These are phyloP conservation scores for Austroboletus eburneus DNA, from an alignment of 768 basidiomycete genomes.

Conservation along the genomic window DNA sequence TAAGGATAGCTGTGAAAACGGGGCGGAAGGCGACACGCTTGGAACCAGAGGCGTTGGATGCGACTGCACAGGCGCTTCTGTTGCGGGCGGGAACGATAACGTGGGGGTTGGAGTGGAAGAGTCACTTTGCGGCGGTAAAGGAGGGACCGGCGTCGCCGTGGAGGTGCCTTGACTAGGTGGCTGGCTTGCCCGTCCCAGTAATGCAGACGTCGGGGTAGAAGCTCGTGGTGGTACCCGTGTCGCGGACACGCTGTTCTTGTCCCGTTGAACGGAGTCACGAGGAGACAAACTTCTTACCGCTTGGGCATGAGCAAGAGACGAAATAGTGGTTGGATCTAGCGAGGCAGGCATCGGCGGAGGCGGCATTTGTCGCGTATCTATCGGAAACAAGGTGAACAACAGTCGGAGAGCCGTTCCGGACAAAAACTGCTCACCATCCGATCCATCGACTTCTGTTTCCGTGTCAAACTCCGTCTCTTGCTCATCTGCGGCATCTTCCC, in stretches of 20 bases:
- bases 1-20: constrained; percentile 53
- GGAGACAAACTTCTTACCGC: constrained; percentile 18
- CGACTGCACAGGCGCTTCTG: not conserved
- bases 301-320: constrained; percentile 25
- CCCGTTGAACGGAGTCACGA: constrained; percentile 11
- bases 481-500: constrained; percentile 16
- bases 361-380: constrained; percentile 43
- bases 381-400: not conserved
- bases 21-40: constrained; percentile 41
- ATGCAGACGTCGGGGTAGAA: constrained; percentile 1
- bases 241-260: constrained; percentile 12
- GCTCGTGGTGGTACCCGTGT: constrained; percentile 11
- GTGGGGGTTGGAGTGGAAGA: not conserved
- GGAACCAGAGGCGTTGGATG: constrained; percentile 3
- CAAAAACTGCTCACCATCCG: constrained; percentile 17
- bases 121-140: not conserved
- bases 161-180: constrained; percentile 1
- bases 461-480: constrained; percentile 32
- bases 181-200: constrained; percentile 6
- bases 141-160: not conserved
- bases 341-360: constrained; percentile 48
- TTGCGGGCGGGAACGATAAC: not conserved
- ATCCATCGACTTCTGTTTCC: constrained; percentile 26
- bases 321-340: constrained; percentile 38
- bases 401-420: not conserved